phyloP scores from a whole-genome alignment of 352 stramenopile species.

The Globisporangium yorkense region DNA sequence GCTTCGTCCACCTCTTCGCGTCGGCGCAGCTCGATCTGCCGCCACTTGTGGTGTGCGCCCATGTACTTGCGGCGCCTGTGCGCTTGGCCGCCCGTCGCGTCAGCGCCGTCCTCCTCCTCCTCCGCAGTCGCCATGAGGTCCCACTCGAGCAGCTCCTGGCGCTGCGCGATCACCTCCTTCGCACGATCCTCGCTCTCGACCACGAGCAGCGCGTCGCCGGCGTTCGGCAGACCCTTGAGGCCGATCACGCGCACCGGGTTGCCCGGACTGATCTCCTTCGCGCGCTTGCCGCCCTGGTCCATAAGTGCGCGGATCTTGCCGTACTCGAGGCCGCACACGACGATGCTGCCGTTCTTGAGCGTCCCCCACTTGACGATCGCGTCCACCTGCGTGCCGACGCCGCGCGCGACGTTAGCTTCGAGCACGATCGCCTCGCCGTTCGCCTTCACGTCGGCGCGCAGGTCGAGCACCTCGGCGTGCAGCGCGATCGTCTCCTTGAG shows the following conservation, averaged over 20 bases:
- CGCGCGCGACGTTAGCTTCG: slow-evolving; percentile 93
- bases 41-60: slow-evolving; percentile 49
- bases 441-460: slow-evolving; percentile 89
- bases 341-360: slow-evolving; percentile 91
- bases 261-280: slow-evolving; percentile 89
- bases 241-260: slow-evolving; percentile 88
- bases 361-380: slow-evolving; percentile 96
- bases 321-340: slow-evolving; percentile 94
- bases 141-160: slow-evolving; percentile 70
- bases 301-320: slow-evolving; percentile 88
- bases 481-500: slow-evolving; percentile 97
- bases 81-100: slow-evolving; percentile 25
- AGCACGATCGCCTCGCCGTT: slow-evolving; percentile 94
- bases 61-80: slow-evolving; percentile 46
- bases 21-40: slow-evolving; percentile 60
- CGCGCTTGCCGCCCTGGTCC: slow-evolving; percentile 62
- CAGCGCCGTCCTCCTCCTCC: slow-evolving; percentile 46
- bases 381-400: slow-evolving; percentile 93
- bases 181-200: slow-evolving; percentile 70
- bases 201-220: slow-evolving; percentile 68
- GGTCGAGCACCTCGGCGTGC: slow-evolving; percentile 94
- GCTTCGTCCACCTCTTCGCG: slow-evolving; percentile 61
- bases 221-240: slow-evolving; percentile 79
- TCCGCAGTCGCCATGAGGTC: slow-evolving; percentile 60
- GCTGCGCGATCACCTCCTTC: slow-evolving; percentile 71